Percentiles rank a stretch among this genome's conserved stretches.
These are phyloP conservation scores for Fusarium heterosporum DNA, from an alignment of 2,329 filamentous ascomycete genomes.

Conservation along the genomic window DNA sequence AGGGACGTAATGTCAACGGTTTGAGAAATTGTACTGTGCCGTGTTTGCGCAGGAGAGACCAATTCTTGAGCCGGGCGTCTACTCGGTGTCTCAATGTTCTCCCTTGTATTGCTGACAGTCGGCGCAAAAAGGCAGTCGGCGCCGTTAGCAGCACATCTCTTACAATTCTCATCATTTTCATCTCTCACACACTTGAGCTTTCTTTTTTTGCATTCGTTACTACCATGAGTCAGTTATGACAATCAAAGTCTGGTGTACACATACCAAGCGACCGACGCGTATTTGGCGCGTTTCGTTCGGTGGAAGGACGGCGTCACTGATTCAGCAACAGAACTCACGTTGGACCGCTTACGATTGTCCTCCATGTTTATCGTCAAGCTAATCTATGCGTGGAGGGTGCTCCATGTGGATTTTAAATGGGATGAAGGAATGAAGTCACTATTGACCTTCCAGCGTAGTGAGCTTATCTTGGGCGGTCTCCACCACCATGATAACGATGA, in stretches of 20 bases:
- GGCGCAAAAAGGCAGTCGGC: constrained; percentile 9
- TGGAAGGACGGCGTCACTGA: neutral
- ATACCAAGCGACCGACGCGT: constrained; percentile 23
- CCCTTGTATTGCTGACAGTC: neutral
- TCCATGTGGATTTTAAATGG: neutral
- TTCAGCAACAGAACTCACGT: neutral
- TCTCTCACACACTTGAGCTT: constrained; percentile 23
- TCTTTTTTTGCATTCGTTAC: constrained; percentile 22
- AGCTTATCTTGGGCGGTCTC: too few relatives aligned
- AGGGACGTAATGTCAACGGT: neutral
- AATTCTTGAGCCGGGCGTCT: neutral
- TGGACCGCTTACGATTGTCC: constrained; percentile 2
- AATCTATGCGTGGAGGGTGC: neutral
- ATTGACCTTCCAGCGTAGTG: neutral
- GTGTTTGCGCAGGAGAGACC: rapidly evolving
- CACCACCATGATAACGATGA: too few relatives aligned
- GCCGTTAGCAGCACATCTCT: neutral
- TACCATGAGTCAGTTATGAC: neutral
- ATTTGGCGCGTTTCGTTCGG: constrained; percentile 19
- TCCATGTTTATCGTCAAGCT: neutral
- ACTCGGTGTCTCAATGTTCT: neutral
- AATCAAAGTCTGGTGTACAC: neutral
- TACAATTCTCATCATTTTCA: neutral
- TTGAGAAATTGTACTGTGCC: neutral
- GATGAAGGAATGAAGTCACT: neutral